Percentiles rank a stretch among this genome's conserved stretches.
Conservation (phyloP, 352 stramenopile genomes). For the Pythium insidiosum region DNA sequence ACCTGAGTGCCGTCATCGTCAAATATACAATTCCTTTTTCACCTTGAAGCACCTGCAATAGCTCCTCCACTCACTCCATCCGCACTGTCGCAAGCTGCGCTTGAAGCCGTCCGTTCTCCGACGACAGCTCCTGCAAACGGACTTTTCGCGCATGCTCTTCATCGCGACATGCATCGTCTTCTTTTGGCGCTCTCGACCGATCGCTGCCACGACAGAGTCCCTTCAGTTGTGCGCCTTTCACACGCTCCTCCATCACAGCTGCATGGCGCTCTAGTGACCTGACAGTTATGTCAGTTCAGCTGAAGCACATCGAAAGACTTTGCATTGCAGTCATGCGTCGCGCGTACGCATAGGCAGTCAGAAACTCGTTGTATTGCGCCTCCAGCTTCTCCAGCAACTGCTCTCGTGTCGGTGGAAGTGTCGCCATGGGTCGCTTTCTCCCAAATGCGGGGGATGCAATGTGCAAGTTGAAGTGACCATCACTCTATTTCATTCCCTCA, state of each 20-base stretch:
- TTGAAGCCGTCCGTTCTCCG: constrained; percentile 22
- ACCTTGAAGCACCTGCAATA: not conserved
- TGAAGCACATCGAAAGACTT: not conserved
- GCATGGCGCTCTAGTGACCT: constrained; percentile 11
- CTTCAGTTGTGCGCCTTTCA: constrained; percentile 9
- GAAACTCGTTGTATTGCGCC: constrained; percentile 9
- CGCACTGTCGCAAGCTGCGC: constrained; percentile 6
- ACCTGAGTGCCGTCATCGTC: not conserved
- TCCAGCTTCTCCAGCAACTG: constrained; percentile 19
- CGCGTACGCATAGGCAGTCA: constrained; percentile 17
- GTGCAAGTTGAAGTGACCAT: constrained; percentile 7
- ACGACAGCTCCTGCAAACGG: constrained; percentile 10
- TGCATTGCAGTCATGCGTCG: not conserved
- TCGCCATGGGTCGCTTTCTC: not conserved
- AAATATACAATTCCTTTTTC: not conserved
- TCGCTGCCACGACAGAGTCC: too few relatives aligned
- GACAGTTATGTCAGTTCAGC: not conserved
- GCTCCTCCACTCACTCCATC: constrained; percentile 15
- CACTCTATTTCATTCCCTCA: too few relatives aligned
- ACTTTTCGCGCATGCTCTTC: too few relatives aligned
- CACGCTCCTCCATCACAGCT: constrained; percentile 7
- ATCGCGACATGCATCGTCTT: too few relatives aligned
- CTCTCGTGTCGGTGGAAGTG: constrained; percentile 10
- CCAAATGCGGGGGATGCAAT: not conserved
- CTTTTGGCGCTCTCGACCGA: too few relatives aligned